Base-by-base conservation (phyloP, 352 stramenopile genomes). In the Thalassiosira hispida region DNA sequence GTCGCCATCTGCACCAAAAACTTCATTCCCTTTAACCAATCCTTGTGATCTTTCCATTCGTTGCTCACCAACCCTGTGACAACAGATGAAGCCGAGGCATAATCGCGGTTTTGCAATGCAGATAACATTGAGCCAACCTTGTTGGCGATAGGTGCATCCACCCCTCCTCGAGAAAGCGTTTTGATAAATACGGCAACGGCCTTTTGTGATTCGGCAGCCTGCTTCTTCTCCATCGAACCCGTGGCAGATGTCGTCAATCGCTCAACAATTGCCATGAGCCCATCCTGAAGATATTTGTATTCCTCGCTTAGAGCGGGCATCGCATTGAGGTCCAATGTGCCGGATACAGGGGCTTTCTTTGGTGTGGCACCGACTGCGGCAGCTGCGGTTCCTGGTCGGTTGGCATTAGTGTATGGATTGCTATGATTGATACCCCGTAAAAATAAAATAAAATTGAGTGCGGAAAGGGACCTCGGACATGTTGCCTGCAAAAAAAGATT, bases 11-110 rank as follows among this genome's bases (percentile, higher is more conserved):
- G 96, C 80, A 98, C 95, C 75, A 98, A 90, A 79, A 95, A 96
- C 83, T 99, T 99, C 83, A 98, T 91, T 12, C 96, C 96, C 81
- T 97, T 97, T 71, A 98, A 93, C 96, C 96, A 99, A 92, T 98
- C 97, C 89, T 98, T 98, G 92, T 99, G 96, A 66, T 96, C 94
- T 73, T 94, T 91, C 97, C 97, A 99, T 65, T 98, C 95, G 59
- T 92, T 96, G 57, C 93, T 96, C 25, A 97, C 97, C 23, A 98
- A 86, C 38, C 83, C 89, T 62, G 96, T 96, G 75, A 98, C 94
- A 56, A 98, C 94, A 40, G 79, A 59, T 12, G 73, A 82, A 1
- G 91, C 90, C 9, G 80, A 74, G 22, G 51, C 63, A 55, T 89
- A 93, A 70, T 96, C 89, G 38, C 77, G 75, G 49, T 81, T 81